Evolutionary conservation across 352 stramenopile species (phyloP).

Genomic region (Blastocystis sp.): DNA sequence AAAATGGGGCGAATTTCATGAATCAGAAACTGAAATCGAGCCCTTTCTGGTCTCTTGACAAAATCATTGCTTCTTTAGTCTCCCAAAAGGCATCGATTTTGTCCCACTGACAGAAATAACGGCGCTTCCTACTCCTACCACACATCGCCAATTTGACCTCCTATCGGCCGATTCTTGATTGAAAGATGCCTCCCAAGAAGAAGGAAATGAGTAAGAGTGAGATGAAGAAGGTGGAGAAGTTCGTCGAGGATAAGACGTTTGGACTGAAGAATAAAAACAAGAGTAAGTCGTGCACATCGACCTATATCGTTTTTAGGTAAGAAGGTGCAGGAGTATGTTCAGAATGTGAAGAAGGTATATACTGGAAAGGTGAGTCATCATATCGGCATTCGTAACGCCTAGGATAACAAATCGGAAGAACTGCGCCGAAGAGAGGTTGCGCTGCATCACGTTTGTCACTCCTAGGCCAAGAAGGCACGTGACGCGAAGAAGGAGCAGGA

Average conservation of each 20-base stretch:
- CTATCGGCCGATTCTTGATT: background rate
- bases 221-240: slow-evolving; percentile 80
- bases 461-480: slow-evolving; percentile 65
- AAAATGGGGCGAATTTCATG: background rate
- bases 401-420: slow-evolving; percentile 69
- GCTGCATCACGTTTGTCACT: slow-evolving; percentile 55
- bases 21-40: too few relatives aligned
- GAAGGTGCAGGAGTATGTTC: slow-evolving; percentile 82
- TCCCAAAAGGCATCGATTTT: background rate
- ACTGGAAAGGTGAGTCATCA: slow-evolving; percentile 38
- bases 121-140: background rate
- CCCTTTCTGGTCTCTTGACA: too few relatives aligned
- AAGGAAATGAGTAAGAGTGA: slow-evolving; percentile 68
- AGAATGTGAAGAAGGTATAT: slow-evolving; percentile 77
- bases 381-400: slow-evolving; percentile 47
- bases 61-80: background rate
- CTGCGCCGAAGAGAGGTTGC: slow-evolving; percentile 67
- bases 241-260: slow-evolving; percentile 95
- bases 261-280: slow-evolving; percentile 99
- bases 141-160: background rate
- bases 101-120: too few relatives aligned
- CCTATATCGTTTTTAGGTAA: slow-evolving; percentile 68
- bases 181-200: slow-evolving; percentile 47
- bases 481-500: slow-evolving; percentile 63
- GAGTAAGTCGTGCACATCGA: background rate